These are phyloP conservation scores for Pestalotiopsis sp. DNA, from an alignment of 2,329 filamentous ascomycete genomes.

Conservation along the genomic window DNA sequence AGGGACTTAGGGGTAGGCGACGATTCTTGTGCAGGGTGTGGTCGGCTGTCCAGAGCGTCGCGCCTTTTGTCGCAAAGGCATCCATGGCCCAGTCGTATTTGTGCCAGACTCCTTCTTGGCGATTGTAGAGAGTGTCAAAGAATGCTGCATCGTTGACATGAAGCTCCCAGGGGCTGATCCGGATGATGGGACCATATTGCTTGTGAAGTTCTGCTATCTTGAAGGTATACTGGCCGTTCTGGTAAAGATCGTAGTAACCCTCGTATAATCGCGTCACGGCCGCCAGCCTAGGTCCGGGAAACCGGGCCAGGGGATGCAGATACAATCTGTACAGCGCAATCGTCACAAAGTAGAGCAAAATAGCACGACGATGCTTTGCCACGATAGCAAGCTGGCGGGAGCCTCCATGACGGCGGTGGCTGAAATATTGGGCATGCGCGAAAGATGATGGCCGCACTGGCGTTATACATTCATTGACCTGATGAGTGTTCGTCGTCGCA, in stretches of 20 bases:
- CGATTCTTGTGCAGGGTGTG: constrained; percentile 15
- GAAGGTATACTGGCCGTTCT: constrained; percentile 17
- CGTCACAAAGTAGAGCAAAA: not conserved
- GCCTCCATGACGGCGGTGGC: not conserved
- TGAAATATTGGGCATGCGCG: not conserved
- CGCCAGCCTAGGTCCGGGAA: constrained; percentile 20
- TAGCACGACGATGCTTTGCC: not conserved
- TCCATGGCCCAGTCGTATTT: constrained; percentile 10
- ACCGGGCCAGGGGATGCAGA: constrained; percentile 15
- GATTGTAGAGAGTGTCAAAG: constrained; percentile 11
- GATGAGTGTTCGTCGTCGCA: not conserved
- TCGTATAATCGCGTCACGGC: constrained; percentile 19
- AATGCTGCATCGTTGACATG: not conserved
- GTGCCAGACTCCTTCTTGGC: constrained; percentile 14
- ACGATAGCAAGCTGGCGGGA: not conserved
- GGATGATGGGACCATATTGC: constrained; percentile 18
- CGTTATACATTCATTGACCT: not conserved
- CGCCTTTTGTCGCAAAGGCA: not conserved
- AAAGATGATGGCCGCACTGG: not conserved
- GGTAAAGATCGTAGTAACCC: constrained; percentile 19
- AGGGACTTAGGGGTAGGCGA: not conserved
- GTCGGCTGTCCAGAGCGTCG: constrained; percentile 8
- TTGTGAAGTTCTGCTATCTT: constrained; percentile 19
- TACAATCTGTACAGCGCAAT: not conserved
- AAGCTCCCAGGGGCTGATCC: constrained; percentile 12